Evolutionary conservation across 2,329 filamentous ascomycete species (phyloP).

Genomic region (Nothopassalora personata): DNA sequence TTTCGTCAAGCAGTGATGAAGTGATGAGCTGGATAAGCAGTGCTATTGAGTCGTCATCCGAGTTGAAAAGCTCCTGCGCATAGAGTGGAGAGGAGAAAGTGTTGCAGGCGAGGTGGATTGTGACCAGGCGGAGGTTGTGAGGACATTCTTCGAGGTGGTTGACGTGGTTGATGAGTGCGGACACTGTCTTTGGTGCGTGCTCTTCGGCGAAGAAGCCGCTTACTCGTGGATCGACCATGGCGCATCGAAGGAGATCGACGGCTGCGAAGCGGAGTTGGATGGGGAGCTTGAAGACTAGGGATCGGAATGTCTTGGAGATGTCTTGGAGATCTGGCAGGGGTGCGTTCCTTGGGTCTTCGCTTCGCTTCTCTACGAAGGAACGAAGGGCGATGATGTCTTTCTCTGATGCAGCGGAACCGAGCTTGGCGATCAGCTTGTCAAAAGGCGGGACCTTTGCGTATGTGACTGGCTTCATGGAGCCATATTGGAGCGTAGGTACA

Average conservation of each 20-base stretch:
- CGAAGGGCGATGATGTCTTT: constrained; percentile 60
- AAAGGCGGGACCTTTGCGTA: constrained; percentile 78
- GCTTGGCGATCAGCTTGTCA: constrained; percentile 73
- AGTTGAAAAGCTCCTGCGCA: constrained; percentile 39
- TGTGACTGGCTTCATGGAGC: constrained; percentile 61
- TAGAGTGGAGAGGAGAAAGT: constrained; percentile 73
- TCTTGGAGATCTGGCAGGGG: constrained; percentile 64
- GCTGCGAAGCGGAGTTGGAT: constrained; percentile 68
- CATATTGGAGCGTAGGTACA: constrained; percentile 63
- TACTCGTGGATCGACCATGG: constrained; percentile 70
- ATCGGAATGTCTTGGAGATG: constrained; percentile 46
- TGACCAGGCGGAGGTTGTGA: constrained; percentile 77
- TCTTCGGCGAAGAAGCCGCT: constrained; percentile 73
- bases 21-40: constrained; percentile 66
- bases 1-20: constrained; percentile 70
- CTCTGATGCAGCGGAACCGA: constrained; percentile 59
- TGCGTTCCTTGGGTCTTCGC: constrained; percentile 57
- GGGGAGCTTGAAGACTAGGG: constrained; percentile 45
- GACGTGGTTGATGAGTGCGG: constrained; percentile 55
- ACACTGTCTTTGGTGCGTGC: constrained; percentile 61
- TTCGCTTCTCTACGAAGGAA: constrained; percentile 63
- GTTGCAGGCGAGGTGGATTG: constrained; percentile 78
- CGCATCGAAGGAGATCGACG: constrained; percentile 76
- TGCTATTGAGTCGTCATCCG: constrained; percentile 34
- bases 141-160: constrained; percentile 57